These are phyloP conservation scores for Abelmoschus esculentus DNA, from an alignment of 345 rosid genomes.

Conservation along the genomic window DNA sequence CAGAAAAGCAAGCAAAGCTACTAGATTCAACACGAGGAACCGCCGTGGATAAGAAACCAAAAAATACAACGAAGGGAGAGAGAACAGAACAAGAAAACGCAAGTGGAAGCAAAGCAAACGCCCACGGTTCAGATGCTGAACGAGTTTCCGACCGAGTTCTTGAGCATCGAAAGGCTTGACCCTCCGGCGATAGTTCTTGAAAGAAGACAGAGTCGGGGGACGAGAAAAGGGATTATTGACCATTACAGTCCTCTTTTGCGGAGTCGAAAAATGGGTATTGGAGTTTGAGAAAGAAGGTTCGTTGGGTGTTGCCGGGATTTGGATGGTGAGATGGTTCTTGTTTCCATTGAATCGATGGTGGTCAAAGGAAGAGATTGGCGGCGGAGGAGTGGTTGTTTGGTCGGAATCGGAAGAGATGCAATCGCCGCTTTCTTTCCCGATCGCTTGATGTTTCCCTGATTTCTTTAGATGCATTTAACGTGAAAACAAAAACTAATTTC, in stretches of 20 bases:
- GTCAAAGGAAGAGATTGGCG: not conserved
- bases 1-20: constrained; percentile 32
- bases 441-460: constrained; percentile 24
- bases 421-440: constrained; percentile 34
- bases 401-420: constrained; percentile 22
- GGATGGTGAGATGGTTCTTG: constrained; percentile 35
- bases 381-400: constrained; percentile 18
- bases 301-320: constrained; percentile 23
- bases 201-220: constrained; percentile 30
- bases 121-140: not conserved
- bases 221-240: constrained; percentile 26
- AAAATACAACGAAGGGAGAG: constrained; percentile 40
- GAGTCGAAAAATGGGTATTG: constrained; percentile 26
- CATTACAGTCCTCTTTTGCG: constrained; percentile 27
- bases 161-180: not conserved
- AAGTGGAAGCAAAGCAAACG: constrained; percentile 26
- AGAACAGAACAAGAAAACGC: constrained; percentile 43
- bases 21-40: constrained; percentile 26
- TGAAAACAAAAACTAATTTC: not conserved
- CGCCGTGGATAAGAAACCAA: constrained; percentile 28
- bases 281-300: not conserved
- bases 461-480: constrained; percentile 39
- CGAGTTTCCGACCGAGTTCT: not conserved
- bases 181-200: constrained; percentile 11
- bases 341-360: constrained; percentile 23